phyloP scores from a whole-genome alignment of 2,329 filamentous ascomycete genomes.

The Microdochium trichocladiopsis region DNA sequence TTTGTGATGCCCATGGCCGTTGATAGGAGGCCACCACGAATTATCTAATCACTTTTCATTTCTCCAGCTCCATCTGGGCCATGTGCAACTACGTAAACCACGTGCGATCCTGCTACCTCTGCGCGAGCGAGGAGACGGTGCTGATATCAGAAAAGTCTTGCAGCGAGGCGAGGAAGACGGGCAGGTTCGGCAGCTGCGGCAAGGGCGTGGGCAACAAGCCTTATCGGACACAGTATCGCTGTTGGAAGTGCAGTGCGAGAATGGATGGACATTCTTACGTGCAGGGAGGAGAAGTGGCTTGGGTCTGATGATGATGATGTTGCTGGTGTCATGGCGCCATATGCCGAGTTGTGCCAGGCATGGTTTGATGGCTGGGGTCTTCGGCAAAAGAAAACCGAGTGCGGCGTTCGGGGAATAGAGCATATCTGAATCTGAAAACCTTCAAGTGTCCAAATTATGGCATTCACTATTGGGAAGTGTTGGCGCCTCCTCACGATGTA shows the following conservation, averaged over 20 bases:
- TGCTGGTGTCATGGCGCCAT: neutral
- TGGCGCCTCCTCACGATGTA: no score
- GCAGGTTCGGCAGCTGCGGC: slow-evolving; percentile 31
- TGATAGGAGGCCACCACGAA: no score
- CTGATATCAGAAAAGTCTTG: slow-evolving; percentile 33
- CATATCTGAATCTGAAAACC: no score
- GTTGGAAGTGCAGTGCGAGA: slow-evolving; percentile 26
- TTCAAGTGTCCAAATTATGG: no score
- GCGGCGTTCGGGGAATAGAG: no score
- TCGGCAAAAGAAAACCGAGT: no score
- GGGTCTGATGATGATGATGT: neutral
- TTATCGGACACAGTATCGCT: slow-evolving; percentile 22
- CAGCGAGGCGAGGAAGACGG: slow-evolving; percentile 17
- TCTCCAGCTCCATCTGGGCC: no score
- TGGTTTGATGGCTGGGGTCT: no score
- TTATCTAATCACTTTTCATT: no score
- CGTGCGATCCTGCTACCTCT: slow-evolving; percentile 26
- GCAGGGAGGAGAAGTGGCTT: neutral
- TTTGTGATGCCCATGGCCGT: no score
- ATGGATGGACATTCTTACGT: neutral
- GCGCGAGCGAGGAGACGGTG: slow-evolving; percentile 28
- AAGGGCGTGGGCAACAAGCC: slow-evolving; percentile 19
- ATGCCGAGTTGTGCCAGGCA: neutral
- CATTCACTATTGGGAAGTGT: no score
- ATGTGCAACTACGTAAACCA: slow-evolving; percentile 34